Conservation (phyloP, 2,329 filamentous ascomycete species). For the Sclerotinia nivalis region DNA sequence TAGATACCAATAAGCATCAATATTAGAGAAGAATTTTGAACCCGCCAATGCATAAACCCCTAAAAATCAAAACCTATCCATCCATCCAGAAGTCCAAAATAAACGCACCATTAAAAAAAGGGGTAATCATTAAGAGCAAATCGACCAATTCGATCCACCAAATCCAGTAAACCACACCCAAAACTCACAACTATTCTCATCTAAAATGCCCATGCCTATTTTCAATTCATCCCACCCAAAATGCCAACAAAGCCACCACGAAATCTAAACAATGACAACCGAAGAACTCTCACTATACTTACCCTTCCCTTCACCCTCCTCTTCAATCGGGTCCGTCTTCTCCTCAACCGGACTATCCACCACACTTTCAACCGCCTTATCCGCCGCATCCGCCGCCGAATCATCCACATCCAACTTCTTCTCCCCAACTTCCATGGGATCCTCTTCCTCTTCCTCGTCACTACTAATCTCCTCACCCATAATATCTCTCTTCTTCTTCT, state of each 20-base stretch:
- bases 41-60: not conserved
- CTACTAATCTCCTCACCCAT: slow-evolving; percentile 49
- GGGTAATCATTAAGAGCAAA: not conserved
- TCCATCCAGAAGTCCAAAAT: not conserved
- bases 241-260: not conserved
- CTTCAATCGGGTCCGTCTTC: not conserved
- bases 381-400: slow-evolving; percentile 23
- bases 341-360: slow-evolving; percentile 17
- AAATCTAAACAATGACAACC: slow-evolving; percentile 11
- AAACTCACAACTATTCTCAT: not conserved
- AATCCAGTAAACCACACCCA: too few species aligned
- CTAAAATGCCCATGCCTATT: too few species aligned
- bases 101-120: not conserved
- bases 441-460: slow-evolving; percentile 38
- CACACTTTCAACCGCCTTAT: slow-evolving; percentile 11
- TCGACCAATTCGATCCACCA: not conserved
- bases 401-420: slow-evolving; percentile 25
- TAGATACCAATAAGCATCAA: not conserved
- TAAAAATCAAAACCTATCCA: not conserved
- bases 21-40: not conserved
- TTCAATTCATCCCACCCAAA: not conserved
- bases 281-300: slow-evolving; percentile 19
- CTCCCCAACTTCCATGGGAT: slow-evolving; percentile 22
- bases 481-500: slow-evolving; percentile 42
- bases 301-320: not conserved